Evolutionary conservation across 306 rosid species (phyloP).

Genomic region (Rosa chinensis): DNA sequence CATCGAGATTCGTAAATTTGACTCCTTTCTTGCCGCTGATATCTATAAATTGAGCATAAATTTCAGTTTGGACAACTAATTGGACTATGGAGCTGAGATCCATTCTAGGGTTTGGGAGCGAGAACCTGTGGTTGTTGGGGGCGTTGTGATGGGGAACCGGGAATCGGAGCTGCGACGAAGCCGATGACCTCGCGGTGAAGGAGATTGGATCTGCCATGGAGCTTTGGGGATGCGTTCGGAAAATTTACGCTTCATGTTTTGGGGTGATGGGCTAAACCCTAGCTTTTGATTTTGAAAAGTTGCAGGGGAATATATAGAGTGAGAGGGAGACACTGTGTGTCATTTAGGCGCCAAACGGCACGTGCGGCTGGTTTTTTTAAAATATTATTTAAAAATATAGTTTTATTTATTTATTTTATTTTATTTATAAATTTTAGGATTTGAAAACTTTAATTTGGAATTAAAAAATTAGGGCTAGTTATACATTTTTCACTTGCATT

Average conservation of each 20-base stretch:
- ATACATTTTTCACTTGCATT: too few species aligned
- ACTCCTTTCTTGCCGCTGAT: conserved; percentile 29
- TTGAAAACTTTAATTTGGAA: too few species aligned
- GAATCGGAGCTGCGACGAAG: conserved; percentile 18
- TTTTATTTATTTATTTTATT: too few species aligned
- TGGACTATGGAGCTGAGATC: not conserved
- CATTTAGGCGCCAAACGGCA: conserved; percentile 44
- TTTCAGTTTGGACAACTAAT: not conserved
- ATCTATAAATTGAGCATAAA: conserved; percentile 10
- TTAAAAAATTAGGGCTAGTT: too few species aligned
- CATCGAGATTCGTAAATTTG: conserved; percentile 24
- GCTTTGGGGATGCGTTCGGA: conserved; percentile 18
- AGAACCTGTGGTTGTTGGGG: conserved; percentile 23
- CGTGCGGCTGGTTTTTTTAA: not conserved
- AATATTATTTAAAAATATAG: not conserved
- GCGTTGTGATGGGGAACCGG: conserved; percentile 10
- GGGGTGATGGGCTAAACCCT: not conserved
- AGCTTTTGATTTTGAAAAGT: conserved; percentile 6
- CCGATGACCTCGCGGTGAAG: conserved; percentile 15
- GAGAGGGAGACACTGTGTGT: not conserved
- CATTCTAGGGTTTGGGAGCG: not conserved
- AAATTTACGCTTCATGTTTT: conserved; percentile 41
- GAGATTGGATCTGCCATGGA: conserved; percentile 17
- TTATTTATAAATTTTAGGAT: too few species aligned
- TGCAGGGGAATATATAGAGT: not conserved